Percentiles rank a stretch among this genome's conserved stretches.
Conservation (phyloP, 179 eudicot species). For the Amaranthus tricolor region DNA sequence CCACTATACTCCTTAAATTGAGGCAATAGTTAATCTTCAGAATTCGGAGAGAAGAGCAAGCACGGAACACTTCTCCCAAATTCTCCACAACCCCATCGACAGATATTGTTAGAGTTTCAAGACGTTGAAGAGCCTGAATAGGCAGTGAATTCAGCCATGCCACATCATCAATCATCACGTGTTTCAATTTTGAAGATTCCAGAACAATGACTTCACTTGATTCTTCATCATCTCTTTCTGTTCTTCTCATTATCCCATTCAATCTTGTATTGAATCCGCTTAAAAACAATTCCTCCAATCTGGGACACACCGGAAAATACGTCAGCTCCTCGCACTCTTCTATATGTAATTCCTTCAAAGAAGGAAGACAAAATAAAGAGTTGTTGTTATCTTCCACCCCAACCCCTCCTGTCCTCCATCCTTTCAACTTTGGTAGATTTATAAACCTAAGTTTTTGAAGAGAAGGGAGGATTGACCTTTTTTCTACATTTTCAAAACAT, state of each 20-base stretch:
- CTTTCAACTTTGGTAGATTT: conserved; percentile 6
- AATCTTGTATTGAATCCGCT: neutral
- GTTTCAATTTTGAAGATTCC: neutral
- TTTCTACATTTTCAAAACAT: neutral
- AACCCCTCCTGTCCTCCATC: neutral
- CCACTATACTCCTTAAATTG: neutral
- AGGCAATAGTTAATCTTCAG: neutral
- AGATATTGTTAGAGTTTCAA: neutral
- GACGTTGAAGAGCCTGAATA: neutral
- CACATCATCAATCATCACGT: neutral
- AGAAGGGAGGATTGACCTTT: conserved; percentile 8
- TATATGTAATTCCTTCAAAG: neutral
- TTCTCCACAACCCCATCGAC: no score
- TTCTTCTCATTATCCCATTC: neutral
- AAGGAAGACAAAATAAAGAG: neutral
- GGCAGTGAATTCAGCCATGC: conserved; percentile 9
- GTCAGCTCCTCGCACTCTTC: conserved; percentile 1
- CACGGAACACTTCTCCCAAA: no score
- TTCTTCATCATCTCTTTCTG: no score
- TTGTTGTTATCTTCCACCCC: neutral
- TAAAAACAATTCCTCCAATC: neutral
- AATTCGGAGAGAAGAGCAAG: no score
- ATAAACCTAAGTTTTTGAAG: conserved; percentile 9
- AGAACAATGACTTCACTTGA: no score
- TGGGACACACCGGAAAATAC: conserved; percentile 20